phyloP scores from a whole-genome alignment of 805 yeast genomes.

The Myxozyma kluyveri region DNA sequence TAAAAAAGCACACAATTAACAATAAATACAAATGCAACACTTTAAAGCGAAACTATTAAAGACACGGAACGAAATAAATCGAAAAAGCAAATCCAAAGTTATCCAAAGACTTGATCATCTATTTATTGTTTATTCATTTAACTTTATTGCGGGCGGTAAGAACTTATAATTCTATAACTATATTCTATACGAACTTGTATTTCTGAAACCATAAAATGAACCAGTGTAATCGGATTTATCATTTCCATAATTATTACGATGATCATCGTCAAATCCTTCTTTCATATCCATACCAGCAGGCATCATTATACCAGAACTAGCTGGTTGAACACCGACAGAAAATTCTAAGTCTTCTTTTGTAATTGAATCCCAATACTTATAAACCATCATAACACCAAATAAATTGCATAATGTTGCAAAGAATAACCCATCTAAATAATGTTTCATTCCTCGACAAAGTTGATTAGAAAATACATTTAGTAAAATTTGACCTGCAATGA shows the following conservation, averaged over 20 bases:
- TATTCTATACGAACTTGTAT: slow-evolving; percentile 11
- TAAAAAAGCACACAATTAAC: too few species aligned
- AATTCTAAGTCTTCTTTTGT: slow-evolving; percentile 94
- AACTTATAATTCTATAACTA: not conserved
- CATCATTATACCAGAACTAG: slow-evolving; percentile 44
- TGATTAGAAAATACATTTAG: slow-evolving; percentile 63
- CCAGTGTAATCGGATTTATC: slow-evolving; percentile 26
- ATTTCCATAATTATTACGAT: slow-evolving; percentile 14
- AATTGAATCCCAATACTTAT: slow-evolving; percentile 94
- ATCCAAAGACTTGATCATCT: not conserved
- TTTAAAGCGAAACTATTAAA: too few species aligned
- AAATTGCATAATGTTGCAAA: slow-evolving; percentile 78
- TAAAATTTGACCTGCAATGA: slow-evolving; percentile 75
- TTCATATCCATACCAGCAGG: slow-evolving; percentile 21
- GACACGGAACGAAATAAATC: too few species aligned
- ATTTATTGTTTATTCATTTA: too few species aligned
- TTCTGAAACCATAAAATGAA: slow-evolving; percentile 23
- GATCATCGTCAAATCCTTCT: slow-evolving; percentile 23
- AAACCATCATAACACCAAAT: slow-evolving; percentile 88
- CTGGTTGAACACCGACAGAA: slow-evolving; percentile 52
- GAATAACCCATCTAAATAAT: slow-evolving; percentile 86
- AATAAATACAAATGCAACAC: too few species aligned
- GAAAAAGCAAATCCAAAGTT: too few species aligned
- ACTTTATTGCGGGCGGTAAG: too few species aligned
- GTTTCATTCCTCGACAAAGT: slow-evolving; percentile 71